These are phyloP conservation scores for Teratosphaeria nubilosa DNA, from an alignment of 2,329 filamentous ascomycete species.

Conservation along the genomic window DNA sequence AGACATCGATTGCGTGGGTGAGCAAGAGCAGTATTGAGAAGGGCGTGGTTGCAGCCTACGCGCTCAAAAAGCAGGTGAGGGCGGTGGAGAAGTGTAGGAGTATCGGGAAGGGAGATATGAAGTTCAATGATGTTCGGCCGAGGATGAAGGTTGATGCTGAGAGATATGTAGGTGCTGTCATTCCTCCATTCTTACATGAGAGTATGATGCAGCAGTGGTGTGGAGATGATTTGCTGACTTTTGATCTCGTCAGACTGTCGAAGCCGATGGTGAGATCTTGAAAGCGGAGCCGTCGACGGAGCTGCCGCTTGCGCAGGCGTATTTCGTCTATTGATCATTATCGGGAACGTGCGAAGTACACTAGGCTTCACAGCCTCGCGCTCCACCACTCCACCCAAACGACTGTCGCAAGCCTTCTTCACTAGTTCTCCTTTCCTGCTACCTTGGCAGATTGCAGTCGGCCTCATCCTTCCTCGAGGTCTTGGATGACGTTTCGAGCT, in stretches of 20 bases:
- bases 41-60: slow-evolving; percentile 61
- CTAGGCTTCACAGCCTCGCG: slow-evolving; percentile 58
- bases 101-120: slow-evolving; percentile 11
- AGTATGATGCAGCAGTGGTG: background rate
- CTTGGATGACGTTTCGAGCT: slow-evolving; percentile 55
- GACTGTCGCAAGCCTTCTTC: slow-evolving; percentile 38
- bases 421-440: slow-evolving; percentile 22
- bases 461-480: slow-evolving; percentile 60
- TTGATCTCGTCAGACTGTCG: slow-evolving; percentile 45
- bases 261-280: slow-evolving; percentile 70
- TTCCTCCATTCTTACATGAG: background rate
- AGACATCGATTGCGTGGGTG: slow-evolving; percentile 68
- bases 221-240: slow-evolving; percentile 7
- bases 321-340: slow-evolving; percentile 49
- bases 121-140: slow-evolving; percentile 52
- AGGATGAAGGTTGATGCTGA: slow-evolving; percentile 89
- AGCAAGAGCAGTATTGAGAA: slow-evolving; percentile 59
- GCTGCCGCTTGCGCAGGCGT: slow-evolving; percentile 68
- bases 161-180: slow-evolving; percentile 53
- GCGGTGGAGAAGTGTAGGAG: slow-evolving; percentile 50
- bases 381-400: slow-evolving; percentile 51
- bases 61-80: slow-evolving; percentile 68
- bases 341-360: slow-evolving; percentile 23
- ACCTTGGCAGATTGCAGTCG: slow-evolving; percentile 47
- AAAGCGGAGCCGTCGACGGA: slow-evolving; percentile 59